Base-by-base conservation (phyloP, 345 rosid species). In the Corchorus capsularis region DNA sequence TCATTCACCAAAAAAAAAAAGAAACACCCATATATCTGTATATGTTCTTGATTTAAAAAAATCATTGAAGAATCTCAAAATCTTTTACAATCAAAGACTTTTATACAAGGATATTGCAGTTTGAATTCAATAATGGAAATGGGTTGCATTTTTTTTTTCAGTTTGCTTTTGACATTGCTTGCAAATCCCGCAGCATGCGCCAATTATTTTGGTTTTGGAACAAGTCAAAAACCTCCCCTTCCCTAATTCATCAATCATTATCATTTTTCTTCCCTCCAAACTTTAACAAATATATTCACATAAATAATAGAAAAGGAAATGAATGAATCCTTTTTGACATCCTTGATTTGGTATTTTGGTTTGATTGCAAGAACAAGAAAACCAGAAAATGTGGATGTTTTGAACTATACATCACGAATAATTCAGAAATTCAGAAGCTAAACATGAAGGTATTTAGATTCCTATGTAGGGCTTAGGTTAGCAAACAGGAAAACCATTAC, bases 191-290 rank as follows among this genome's bases (percentile, higher is more conserved):
- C 4, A 0, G 1, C 78, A 75, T 45, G 71, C 41, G 27, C 45
- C 45, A 19, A 52, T 63, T 19, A 74, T 74, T 74, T 41, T 70
- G 55, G 17, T 6, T 39, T 14, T 66, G 13, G 37, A 46, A 20
- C 34, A 45, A 0, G 37, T 12, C 71, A 66, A 37, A 64, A 39
- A 17, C 69, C 47, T 17, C 5, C 17, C 3, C 9, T 61, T 60
- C 3, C 9, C 4, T 14, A 9, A 14, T 9, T 56, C 32, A 56
- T 16, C 19, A 16, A 12, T 37, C 27, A 10, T 65, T 32, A 20
- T 67, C 16, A 22, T 63, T 45, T 13, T 50, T 50, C 10, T 50
- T 9, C 10, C 43, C 6, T 39, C 5, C 6, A 3, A 39, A 39
- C 43, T 3, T 39, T 1, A 39, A 39, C 5, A 39, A 39, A 39